Base-by-base conservation (phyloP, 179 eudicot species). In the Sideroxylon spinosum region DNA sequence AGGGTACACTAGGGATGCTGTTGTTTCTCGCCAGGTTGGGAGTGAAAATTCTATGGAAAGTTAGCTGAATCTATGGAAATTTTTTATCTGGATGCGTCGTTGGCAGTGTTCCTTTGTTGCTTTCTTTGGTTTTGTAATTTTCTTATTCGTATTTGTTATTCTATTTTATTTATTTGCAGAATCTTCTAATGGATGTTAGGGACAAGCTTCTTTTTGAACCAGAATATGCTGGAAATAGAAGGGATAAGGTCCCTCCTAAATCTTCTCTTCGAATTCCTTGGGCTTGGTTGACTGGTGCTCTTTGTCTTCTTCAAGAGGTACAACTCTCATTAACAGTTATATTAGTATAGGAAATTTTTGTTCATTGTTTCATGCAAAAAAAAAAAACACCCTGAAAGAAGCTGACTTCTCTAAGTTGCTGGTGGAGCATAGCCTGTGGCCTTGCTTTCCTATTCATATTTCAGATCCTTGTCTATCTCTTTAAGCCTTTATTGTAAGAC, bases 281-380 rank as follows among this genome's bases (percentile, higher is more conserved):
- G 99, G 86, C 91, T 84, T 96, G 98, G 98, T 82, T 96, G 79
- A 90, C 99, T 72, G 96, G 90, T 82, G 99, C 98, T 76, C 93
- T 96, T 79, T 92, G 94, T 87, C 93, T 96, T 82, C 98, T 96
- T 82, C 99, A 96, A 86, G 99, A 96, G 98, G 99, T 94, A 88
- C 63, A 73, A 78, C 68, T 66, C 32, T 26, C 1, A 19, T 46
- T 9, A 66, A 29, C 20, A 14, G 55, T 71, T 63, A 0, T 57
- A 68, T 14, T 74, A 57, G 28, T 44, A 20, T 23, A 11, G 68
- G 11, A 57, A 59, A 61, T 65, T 50, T 61, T 26, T 1, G 46
- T 50, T 29, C 44, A 16, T 70, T 5, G 60, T 67, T 52, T 52
- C 4, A 8, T 12, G 23, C 26, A 6, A 5, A 25, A 53, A 26